Evolutionary conservation across 257 asterid species (phyloP), one percentile per base, ranked within the genome.

Genomic region (Knoxia roxburghii): DNA sequence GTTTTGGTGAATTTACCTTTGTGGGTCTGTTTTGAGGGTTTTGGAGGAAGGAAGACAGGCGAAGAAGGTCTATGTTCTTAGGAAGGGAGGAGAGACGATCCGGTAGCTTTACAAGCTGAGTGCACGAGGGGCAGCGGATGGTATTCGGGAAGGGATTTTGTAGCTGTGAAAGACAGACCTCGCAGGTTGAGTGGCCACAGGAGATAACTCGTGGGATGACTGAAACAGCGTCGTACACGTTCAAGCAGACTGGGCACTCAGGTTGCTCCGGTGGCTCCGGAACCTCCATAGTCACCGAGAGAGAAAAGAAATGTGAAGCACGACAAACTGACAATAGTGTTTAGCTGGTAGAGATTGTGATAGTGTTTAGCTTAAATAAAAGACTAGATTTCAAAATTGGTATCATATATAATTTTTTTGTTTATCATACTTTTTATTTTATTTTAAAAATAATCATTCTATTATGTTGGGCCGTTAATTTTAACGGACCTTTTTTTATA

Each of bases 181-280:
- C 86, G 59, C 98, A 93, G 77, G 84, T 80, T 64, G 95, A 83
- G 79, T 93, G 98, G 81, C 98, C 98, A 65, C 98, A 93, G 37
- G 87, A 68, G 64, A 93, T 91, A 61, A 93, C 96, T 24, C 95
- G 96, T 0, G 98, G 98, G 76, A 93, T 52, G 67, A 62, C 41
- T 33, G 89, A 67, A 9, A 61, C 77, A 72, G 81, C 78, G 73
- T 81, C 92, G 86, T 85, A 93, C 14, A 76, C 72, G 73, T 73
- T 84, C 41, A 93, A 85, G 69, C 98, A 93, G 30, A 93, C 98
- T 46, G 97, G 95, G 67, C 97, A 93, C 84, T 93, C 98, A 64
- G 97, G 96, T 53, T 4, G 41, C 41, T 37, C 41, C 41, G 41
- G 41, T n/a, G 84, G 88, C 82, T 87, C 98, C 75, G 65, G 80